Evolutionary conservation across 768 basidiomycete genomes (phyloP).

Genomic region (Exidia glandulosa): DNA sequence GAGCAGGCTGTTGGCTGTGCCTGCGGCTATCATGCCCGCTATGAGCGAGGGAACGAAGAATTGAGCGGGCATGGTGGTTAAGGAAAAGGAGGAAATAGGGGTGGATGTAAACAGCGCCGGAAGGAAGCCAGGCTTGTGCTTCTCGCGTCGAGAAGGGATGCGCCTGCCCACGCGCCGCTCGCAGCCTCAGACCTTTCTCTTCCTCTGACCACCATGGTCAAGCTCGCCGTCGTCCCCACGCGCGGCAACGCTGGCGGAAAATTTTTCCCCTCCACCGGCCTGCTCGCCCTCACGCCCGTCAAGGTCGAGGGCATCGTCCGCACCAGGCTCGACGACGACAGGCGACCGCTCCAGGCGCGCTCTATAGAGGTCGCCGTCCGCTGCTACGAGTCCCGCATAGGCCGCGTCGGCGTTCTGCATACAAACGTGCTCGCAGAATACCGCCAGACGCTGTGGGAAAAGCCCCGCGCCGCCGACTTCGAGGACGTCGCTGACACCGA

Average conservation of each 20-base stretch:
- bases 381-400: constrained; percentile 70
- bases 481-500: constrained; percentile 55
- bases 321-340: constrained; percentile 60
- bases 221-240: constrained; percentile 51
- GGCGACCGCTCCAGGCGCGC: constrained; percentile 53
- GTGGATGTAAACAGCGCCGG: not conserved
- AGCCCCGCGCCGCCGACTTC: constrained; percentile 44
- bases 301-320: constrained; percentile 71
- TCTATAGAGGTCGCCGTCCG: constrained; percentile 64
- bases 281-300: constrained; percentile 71
- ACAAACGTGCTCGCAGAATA: constrained; percentile 62
- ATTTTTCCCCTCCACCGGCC: constrained; percentile 67
- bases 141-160: not conserved
- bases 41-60: constrained; percentile 72
- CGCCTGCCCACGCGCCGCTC: constrained; percentile 11
- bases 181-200: constrained; percentile 5
- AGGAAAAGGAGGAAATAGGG: not conserved
- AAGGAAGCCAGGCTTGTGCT: not conserved
- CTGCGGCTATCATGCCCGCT: constrained; percentile 86
- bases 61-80: constrained; percentile 48
- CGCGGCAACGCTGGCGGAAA: constrained; percentile 61
- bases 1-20: constrained; percentile 7
- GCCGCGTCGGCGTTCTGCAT: constrained; percentile 43
- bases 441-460: constrained; percentile 56
- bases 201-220: constrained; percentile 42